Conservation (phyloP, 2,329 filamentous ascomycete species). For the Trichoderma sp. region DNA sequence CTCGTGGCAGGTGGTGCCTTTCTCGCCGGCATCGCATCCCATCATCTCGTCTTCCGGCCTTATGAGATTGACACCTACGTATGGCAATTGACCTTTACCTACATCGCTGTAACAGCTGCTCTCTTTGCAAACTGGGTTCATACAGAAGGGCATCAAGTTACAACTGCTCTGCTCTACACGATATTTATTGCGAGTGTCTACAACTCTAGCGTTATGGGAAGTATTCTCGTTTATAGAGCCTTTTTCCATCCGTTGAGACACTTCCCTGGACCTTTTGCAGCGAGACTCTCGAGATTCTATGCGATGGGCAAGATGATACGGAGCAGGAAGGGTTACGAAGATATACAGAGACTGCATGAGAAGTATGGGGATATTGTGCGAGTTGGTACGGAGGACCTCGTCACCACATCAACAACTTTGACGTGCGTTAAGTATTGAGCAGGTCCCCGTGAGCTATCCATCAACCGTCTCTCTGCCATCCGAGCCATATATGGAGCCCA, state of each 20-base stretch:
- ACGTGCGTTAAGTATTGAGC: neutral
- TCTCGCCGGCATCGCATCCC: neutral
- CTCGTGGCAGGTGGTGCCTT: neutral
- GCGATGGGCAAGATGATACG: constrained; percentile 25
- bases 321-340: constrained; percentile 33
- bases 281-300: constrained; percentile 35
- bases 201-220: constrained; percentile 28
- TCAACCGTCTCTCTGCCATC: constrained; percentile 2
- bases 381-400: constrained; percentile 32
- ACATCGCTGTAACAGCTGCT: neutral
- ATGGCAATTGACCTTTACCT: neutral
- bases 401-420: neutral
- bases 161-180: neutral
- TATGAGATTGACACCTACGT: neutral
- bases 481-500: neutral
- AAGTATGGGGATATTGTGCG: constrained; percentile 40
- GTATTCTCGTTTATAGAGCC: constrained; percentile 33
- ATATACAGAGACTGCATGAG: constrained; percentile 36
- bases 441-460: constrained; percentile 1
- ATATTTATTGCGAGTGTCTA: neutral
- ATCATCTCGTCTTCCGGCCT: constrained; percentile 1
- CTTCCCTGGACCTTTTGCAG: constrained; percentile 37
- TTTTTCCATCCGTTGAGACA: constrained; percentile 35
- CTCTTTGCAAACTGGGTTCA: neutral
- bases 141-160: neutral